Evolutionary conservation across 2,329 filamentous ascomycete species (phyloP).

Genomic region (Pestalotiopsis sp.): DNA sequence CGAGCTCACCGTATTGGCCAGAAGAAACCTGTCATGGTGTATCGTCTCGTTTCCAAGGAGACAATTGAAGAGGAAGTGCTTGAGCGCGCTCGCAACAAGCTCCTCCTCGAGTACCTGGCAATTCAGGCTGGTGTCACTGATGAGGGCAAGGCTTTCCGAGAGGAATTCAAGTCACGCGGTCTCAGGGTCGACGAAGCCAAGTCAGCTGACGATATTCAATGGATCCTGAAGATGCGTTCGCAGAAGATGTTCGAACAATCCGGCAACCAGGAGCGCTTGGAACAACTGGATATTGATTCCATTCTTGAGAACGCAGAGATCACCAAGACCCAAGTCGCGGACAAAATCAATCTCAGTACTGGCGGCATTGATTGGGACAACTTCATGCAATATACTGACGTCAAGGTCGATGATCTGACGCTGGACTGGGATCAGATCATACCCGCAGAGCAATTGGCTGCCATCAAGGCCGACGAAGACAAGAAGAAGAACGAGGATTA

Average conservation of each 20-base stretch:
- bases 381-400: conserved; percentile 96
- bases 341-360: conserved; percentile 88
- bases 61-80: conserved; percentile 98
- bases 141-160: conserved; percentile 78
- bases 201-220: conserved; percentile 92
- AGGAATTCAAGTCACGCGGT: conserved; percentile 79
- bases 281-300: conserved; percentile 96
- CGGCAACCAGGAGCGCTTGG: conserved; percentile 92
- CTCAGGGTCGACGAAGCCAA: conserved; percentile 78
- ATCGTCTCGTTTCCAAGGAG: conserved; percentile 94
- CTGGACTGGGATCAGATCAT: conserved; percentile 99
- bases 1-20: conserved; percentile 97
- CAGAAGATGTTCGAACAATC: conserved; percentile 99
- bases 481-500: conserved; percentile 82
- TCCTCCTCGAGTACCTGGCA: conserved; percentile 94
- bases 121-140: conserved; percentile 97
- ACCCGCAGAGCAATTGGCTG: conserved; percentile 86
- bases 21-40: conserved; percentile 93
- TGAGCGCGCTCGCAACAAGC: conserved; percentile 94
- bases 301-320: conserved; percentile 97
- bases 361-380: conserved; percentile 86
- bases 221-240: conserved; percentile 95
- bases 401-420: conserved; percentile 80
- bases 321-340: conserved; percentile 93
- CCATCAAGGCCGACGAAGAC: conserved; percentile 88